A percentile compares a stretch with the other conserved stretches of the same genome.
These are phyloP conservation scores for Candida ovalis DNA, from an alignment of 805 yeast genomes.

Conservation along the genomic window DNA sequence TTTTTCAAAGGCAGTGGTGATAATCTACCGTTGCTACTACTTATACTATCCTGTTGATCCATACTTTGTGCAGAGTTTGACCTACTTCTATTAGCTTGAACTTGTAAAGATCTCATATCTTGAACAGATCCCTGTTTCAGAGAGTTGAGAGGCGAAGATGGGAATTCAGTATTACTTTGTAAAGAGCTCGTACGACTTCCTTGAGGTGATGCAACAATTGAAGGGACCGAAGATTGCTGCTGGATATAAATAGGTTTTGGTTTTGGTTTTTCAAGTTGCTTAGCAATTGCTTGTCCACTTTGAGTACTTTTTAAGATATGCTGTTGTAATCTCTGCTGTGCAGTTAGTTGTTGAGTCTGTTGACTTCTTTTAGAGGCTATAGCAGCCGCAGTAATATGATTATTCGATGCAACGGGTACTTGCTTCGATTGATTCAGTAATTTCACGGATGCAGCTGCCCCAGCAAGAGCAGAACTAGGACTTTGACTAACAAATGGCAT, in stretches of 20 bases:
- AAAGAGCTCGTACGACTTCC: conserved; percentile 23
- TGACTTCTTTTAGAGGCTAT: conserved; percentile 15
- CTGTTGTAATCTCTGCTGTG: conserved; percentile 34
- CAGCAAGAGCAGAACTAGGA: conserved; percentile 20
- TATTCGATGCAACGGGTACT: conserved; percentile 3
- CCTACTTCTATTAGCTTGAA: conserved; percentile 21
- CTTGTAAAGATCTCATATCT: conserved; percentile 12
- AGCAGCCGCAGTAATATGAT: conserved; percentile 24
- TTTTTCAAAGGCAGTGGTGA: conserved; percentile 12
- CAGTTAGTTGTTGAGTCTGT: conserved; percentile 22
- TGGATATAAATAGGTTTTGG: conserved; percentile 16
- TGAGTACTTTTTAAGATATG: conserved; percentile 31
- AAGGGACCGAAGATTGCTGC: background rate
- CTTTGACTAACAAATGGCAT: conserved; percentile 10
- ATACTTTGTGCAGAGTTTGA: conserved; percentile 24
- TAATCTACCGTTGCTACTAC: conserved; percentile 5
- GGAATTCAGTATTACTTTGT: conserved; percentile 19
- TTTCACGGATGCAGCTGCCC: conserved; percentile 25
- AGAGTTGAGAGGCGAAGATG: conserved; percentile 31
- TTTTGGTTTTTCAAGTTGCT: conserved; percentile 25
- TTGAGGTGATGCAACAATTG: background rate
- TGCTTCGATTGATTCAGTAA: conserved; percentile 1
- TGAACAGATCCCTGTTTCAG: conserved; percentile 21
- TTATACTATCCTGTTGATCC: conserved; percentile 3
- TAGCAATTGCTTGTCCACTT: conserved; percentile 29